phyloP scores from a whole-genome alignment of 2,329 filamentous ascomycete genomes.

The Aspergillus clavatus region DNA sequence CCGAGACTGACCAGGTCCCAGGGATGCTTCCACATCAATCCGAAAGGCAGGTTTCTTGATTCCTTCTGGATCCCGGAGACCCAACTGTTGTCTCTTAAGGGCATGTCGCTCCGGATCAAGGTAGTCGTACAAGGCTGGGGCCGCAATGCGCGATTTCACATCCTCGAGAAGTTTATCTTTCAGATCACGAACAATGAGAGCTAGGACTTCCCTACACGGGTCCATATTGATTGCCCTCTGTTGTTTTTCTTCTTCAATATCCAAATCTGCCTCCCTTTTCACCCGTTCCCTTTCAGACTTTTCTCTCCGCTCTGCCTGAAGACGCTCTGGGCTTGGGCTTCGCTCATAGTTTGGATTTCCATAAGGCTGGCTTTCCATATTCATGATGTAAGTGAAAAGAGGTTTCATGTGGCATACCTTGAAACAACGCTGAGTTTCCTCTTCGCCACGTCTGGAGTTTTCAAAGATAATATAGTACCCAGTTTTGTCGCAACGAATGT shows the following conservation, averaged over 20 bases:
- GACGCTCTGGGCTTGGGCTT: slow-evolving; percentile 43
- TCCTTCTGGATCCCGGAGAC: slow-evolving; percentile 66
- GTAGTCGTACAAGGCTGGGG: slow-evolving; percentile 71
- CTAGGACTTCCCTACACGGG: slow-evolving; percentile 77
- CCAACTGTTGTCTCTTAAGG: slow-evolving; percentile 72
- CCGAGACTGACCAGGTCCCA: slow-evolving; percentile 58
- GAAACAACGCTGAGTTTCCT: slow-evolving; percentile 77
- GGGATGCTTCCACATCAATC: slow-evolving; percentile 56
- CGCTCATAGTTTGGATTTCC: slow-evolving; percentile 60
- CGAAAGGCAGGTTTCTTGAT: slow-evolving; percentile 52
- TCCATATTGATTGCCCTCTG: slow-evolving; percentile 83
- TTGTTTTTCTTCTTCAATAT: slow-evolving; percentile 84
- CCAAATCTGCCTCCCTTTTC: slow-evolving; percentile 69
- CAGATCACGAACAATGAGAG: slow-evolving; percentile 73
- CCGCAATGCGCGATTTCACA: slow-evolving; percentile 81
- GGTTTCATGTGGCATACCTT: slow-evolving; percentile 71
- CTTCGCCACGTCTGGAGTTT: slow-evolving; percentile 68
- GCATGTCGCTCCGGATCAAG: slow-evolving; percentile 77
- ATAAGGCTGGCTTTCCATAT: slow-evolving; percentile 75
- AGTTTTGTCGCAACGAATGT: slow-evolving; percentile 74
- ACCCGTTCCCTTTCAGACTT: slow-evolving; percentile 63
- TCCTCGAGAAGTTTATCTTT: slow-evolving; percentile 82
- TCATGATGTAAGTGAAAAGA: slow-evolving; percentile 89
- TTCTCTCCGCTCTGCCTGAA: slow-evolving; percentile 48
- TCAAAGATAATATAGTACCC: slow-evolving; percentile 94